Conservation (phyloP, 2,329 filamentous ascomycete genomes). For the Hymenoscyphus fraxineus region DNA sequence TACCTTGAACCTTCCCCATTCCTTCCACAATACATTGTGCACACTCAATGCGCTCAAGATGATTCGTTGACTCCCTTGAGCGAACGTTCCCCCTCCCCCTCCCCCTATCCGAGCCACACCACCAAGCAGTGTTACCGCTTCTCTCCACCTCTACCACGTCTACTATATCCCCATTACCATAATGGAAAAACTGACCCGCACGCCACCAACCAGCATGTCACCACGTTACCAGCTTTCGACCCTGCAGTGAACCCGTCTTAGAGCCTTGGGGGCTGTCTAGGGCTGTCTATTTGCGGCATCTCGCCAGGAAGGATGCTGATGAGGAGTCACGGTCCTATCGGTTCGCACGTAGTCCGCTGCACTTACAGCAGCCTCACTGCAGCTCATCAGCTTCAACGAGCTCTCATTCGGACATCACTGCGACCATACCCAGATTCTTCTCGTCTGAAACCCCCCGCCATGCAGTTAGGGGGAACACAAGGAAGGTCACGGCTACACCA, state of each 20-base stretch:
- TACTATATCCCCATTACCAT: neutral
- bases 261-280: neutral
- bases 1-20: neutral
- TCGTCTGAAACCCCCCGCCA: conserved; percentile 11
- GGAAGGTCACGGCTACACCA: conserved; percentile 7
- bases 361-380: conserved; percentile 1
- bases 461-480: conserved; percentile 4
- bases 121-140: neutral
- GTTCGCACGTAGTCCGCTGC: conserved; percentile 1
- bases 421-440: conserved; percentile 8
- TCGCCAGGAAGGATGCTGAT: conserved; percentile 7
- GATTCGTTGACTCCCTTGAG: neutral
- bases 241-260: neutral
- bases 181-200: neutral
- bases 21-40: neutral
- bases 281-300: conserved; percentile 12
- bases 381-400: conserved; percentile 4
- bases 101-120: neutral
- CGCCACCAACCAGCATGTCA: neutral
- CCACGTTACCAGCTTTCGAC: conserved; percentile 11
- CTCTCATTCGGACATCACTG: neutral
- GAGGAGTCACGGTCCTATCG: neutral
- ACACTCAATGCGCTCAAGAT: neutral
- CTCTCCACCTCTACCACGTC: neutral
- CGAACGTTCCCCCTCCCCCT: neutral